Conservation (phyloP, 371 early-diverging fungal genomes). For the Mucor velutinosus region DNA sequence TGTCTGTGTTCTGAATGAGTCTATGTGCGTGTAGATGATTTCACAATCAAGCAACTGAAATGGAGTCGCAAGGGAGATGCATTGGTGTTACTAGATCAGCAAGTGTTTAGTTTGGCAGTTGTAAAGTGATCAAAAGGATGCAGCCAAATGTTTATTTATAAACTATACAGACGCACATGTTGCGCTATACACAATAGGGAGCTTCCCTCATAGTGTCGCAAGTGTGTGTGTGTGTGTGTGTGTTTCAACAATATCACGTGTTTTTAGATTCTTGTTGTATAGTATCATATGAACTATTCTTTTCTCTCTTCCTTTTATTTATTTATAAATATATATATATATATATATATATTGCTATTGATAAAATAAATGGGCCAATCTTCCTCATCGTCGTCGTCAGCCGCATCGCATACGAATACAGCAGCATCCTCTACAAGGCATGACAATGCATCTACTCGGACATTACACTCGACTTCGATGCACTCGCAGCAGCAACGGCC, state of each 20-base stretch:
- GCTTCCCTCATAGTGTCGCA: too few relatives aligned
- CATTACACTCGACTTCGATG: conserved; percentile 28
- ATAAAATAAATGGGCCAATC: conserved; percentile 16
- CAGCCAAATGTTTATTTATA: too few relatives aligned
- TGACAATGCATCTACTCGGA: conserved; percentile 28
- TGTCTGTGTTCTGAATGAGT: neutral
- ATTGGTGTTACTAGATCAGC: conserved; percentile 39
- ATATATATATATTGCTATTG: neutral
- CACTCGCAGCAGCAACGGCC: conserved; percentile 16
- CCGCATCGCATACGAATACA: neutral
- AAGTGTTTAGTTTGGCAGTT: conserved; percentile 38
- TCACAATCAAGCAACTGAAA: conserved; percentile 31
- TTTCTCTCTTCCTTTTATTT: neutral
- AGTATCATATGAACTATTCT: neutral
- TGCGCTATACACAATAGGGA: too few relatives aligned
- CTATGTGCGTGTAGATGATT: conserved; percentile 33
- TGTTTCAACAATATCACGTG: neutral
- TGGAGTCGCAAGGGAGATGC: conserved; percentile 44
- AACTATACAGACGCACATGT: neutral
- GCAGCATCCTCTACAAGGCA: conserved; percentile 6
- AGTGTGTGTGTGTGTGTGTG: neutral
- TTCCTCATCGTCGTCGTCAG: conserved; percentile 1
- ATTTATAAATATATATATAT: too few relatives aligned
- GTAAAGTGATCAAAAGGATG: neutral
- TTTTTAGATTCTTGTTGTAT: neutral